A percentile compares a stretch with the other conserved stretches of the same genome.
These are phyloP conservation scores for Podospora pseudopauciseta DNA, from an alignment of 495 filamentous ascomycete species.

Conservation along the genomic window DNA sequence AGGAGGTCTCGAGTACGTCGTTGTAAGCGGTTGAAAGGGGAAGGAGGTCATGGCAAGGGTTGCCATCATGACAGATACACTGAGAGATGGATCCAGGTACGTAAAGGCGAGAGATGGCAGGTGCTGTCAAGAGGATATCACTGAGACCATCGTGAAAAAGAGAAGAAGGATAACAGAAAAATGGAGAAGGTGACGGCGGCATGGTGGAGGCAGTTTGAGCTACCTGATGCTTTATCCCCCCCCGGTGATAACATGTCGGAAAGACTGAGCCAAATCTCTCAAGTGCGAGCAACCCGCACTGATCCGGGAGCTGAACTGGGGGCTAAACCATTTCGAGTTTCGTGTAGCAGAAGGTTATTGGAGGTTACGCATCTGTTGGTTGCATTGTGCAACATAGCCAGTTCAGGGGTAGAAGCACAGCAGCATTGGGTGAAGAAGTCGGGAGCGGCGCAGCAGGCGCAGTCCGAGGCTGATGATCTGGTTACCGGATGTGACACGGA, in stretches of 20 bases:
- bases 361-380: neutral
- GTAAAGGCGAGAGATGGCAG: neutral
- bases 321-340: neutral
- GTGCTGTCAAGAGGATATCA: neutral
- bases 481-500: neutral
- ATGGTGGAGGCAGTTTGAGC: neutral
- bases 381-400: neutral
- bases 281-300: neutral
- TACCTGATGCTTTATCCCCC: neutral
- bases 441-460: neutral
- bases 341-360: neutral
- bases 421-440: neutral
- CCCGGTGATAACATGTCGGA: neutral
- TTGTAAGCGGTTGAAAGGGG: constrained; percentile 22
- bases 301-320: neutral
- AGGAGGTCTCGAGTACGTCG: constrained; percentile 19
- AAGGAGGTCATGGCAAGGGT: neutral
- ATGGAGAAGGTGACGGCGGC: neutral
- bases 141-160: neutral
- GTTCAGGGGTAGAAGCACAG: neutral
- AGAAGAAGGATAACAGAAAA: neutral
- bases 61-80: neutral
- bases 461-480: neutral
- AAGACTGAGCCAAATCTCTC: neutral
- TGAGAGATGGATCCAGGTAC: neutral